These are phyloP conservation scores for Rubia yunnanensis DNA, from an alignment of 257 asterid genomes.

Conservation along the genomic window DNA sequence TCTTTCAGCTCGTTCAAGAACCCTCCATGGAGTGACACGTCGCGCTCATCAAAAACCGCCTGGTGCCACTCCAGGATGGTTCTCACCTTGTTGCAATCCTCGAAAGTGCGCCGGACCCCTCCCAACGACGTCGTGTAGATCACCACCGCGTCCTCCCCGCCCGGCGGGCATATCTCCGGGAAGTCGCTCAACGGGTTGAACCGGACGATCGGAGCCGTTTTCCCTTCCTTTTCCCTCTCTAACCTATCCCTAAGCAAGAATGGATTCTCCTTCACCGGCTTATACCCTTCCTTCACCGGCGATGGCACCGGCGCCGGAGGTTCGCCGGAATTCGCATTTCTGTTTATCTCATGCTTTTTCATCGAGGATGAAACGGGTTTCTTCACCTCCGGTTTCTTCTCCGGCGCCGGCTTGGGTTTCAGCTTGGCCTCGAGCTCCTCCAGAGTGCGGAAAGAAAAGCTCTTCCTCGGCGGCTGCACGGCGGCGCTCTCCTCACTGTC, in stretches of 20 bases:
- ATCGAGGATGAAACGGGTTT: slow-evolving; percentile 1
- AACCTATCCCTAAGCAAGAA: slow-evolving; percentile 56
- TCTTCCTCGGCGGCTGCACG: slow-evolving; percentile 31
- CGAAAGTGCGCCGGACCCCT: slow-evolving; percentile 80
- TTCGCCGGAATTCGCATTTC: not conserved
- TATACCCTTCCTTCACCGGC: slow-evolving; percentile 16
- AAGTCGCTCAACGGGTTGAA: slow-evolving; percentile 59
- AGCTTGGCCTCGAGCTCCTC: slow-evolving; percentile 66
- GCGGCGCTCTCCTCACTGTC: not conserved
- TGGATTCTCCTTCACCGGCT: slow-evolving; percentile 62
- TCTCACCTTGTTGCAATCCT: slow-evolving; percentile 61
- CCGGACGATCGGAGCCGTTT: slow-evolving; percentile 27
- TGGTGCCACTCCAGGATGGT: slow-evolving; percentile 57
- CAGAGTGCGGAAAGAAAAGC: slow-evolving; percentile 61
- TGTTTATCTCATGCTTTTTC: not conserved
- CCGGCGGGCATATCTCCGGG: slow-evolving; percentile 69
- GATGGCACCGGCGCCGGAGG: not conserved
- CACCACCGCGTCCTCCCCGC: slow-evolving; percentile 61
- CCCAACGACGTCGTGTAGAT: slow-evolving; percentile 87
- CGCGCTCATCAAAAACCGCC: slow-evolving; percentile 81
- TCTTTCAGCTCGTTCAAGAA: slow-evolving; percentile 51
- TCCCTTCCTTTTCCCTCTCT: slow-evolving; percentile 65
- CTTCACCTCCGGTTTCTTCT: slow-evolving; percentile 7
- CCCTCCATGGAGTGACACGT: slow-evolving; percentile 65
- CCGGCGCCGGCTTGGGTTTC: slow-evolving; percentile 17